These are phyloP conservation scores for Massospora cicadina DNA, from an alignment of 371 early-diverging fungal genomes.

Conservation along the genomic window DNA sequence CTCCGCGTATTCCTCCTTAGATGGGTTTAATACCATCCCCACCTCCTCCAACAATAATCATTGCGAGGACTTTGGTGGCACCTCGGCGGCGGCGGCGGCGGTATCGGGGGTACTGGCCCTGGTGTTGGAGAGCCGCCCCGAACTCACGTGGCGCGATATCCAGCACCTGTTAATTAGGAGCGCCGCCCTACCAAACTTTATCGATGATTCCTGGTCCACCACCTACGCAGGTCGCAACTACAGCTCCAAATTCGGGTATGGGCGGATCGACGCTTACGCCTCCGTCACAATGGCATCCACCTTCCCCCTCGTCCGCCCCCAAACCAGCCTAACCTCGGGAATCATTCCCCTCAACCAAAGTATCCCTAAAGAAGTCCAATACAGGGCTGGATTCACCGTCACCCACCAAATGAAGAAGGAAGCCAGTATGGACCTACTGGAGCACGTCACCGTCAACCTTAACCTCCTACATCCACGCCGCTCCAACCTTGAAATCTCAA, in stretches of 20 bases:
- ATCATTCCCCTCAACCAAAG: too few species aligned
- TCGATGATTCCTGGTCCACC: constrained; percentile 38
- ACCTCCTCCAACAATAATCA: too few species aligned
- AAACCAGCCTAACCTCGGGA: too few species aligned
- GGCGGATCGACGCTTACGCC: constrained; percentile 66
- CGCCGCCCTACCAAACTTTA: constrained; percentile 48
- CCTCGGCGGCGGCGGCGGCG: constrained; percentile 92
- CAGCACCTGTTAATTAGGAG: constrained; percentile 67
- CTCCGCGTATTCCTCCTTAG: constrained; percentile 78
- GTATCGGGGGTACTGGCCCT: constrained; percentile 87
- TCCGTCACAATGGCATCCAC: constrained; percentile 63
- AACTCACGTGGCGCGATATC: constrained; percentile 82
- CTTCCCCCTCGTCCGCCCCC: constrained; percentile 40
- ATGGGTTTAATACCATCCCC: too few species aligned
- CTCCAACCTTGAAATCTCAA: constrained; percentile 58
- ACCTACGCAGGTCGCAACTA: constrained; percentile 45
- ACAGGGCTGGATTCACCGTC: constrained; percentile 21
- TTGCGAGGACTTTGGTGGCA: too few species aligned
- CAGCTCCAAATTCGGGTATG: constrained; percentile 83
- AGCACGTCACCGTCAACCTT: constrained; percentile 76
- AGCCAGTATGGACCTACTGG: constrained; percentile 33
- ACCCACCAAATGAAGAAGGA: constrained; percentile 23
- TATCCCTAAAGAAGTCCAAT: too few species aligned
- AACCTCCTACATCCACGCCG: constrained; percentile 58
- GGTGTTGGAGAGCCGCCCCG: constrained; percentile 43